Base-by-base conservation (phyloP, 1,284 basidiomycete species). In the Neolentinus lepideus region DNA sequence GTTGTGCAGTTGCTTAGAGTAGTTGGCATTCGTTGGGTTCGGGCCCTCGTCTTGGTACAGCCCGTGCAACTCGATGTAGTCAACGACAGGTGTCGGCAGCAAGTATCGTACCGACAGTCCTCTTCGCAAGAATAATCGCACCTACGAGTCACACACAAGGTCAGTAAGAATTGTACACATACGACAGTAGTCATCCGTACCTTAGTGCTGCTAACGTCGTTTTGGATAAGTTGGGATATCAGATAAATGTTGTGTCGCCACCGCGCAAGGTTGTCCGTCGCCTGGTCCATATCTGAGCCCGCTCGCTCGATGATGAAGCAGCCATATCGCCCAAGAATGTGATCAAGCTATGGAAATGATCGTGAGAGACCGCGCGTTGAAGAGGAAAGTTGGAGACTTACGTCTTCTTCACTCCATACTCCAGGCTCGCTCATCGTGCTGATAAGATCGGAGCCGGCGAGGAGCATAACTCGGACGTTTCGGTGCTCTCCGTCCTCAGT, bases 371-470 rank as follows among this genome's bases (percentile, higher is more conserved):
- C n/a, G 24, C 19, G 16, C 16, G 43, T 21, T 16, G 16, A 45
- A 58, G 54, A 57, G 45, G 35, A 46, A 51, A 46, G 31, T 51
- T 43, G 36, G 47, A 57, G 38, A 76, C 86, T 68, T 63, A 95
- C 91, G 80, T 99, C 97, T 57, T 84, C 80, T 64, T 94, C 88
- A 54, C 89, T 87, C 97, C 97, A 99, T 22, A 99, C 94, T 14
- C 97, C 97, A n/a, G 94, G 94, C 72, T 98, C 94, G 62, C 92
- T 93, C 88, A 99, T 98, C 53, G 94, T 97, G 68, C 94, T 88
- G 68, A 99, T 99, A 63, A 99, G 78, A 71, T 99, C 96, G 24
- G 92, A 95, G 35, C 96, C 97, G 2, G 97, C 97, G 54, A 99
- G 83, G 26, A 99, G 84, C 90, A 99, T 95, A 62, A 98, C 81